phyloP scores from a whole-genome alignment of 1,284 basidiomycete species.

The Boletus albobrunnescens region DNA sequence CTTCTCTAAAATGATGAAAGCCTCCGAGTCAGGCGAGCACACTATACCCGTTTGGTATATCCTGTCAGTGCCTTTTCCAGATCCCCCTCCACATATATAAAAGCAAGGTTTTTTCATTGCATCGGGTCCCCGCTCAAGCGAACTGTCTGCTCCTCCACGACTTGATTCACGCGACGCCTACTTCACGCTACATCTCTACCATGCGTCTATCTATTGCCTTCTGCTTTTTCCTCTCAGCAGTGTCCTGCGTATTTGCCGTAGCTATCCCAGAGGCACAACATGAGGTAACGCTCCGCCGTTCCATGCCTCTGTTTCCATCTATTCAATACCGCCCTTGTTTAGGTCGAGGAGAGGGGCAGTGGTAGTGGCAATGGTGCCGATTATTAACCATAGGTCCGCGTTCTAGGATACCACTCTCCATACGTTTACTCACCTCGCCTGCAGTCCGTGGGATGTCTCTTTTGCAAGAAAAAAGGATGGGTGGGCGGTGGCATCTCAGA shows the following conservation, averaged over 20 bases:
- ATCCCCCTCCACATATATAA: constrained; percentile 1
- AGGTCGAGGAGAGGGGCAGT: neutral
- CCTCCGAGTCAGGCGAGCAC: neutral
- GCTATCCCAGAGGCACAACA: constrained; percentile 10
- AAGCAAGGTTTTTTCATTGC: too few species aligned
- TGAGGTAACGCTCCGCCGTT: constrained; percentile 5
- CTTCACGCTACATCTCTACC: neutral
- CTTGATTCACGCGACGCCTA: neutral
- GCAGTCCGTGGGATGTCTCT: neutral
- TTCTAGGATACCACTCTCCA: too few species aligned
- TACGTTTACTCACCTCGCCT: neutral
- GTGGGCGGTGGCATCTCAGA: too few species aligned
- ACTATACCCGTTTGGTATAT: constrained; percentile 6
- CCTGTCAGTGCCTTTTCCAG: constrained; percentile 9
- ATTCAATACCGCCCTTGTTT: neutral
- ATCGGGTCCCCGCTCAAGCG: too few species aligned
- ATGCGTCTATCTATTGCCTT: constrained; percentile 17
- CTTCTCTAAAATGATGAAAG: constrained; percentile 2
- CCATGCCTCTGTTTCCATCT: neutral
- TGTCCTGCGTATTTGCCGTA: constrained; percentile 9
- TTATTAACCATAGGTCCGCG: neutral
- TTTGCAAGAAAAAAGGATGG: neutral
- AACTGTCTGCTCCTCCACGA: neutral
- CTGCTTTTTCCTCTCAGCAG: constrained; percentile 12
- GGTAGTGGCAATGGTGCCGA: neutral